Percentiles rank a stretch among this genome's conserved stretches.
Conservation (phyloP, 768 basidiomycete genomes). For the Leccinum imitatum region DNA sequence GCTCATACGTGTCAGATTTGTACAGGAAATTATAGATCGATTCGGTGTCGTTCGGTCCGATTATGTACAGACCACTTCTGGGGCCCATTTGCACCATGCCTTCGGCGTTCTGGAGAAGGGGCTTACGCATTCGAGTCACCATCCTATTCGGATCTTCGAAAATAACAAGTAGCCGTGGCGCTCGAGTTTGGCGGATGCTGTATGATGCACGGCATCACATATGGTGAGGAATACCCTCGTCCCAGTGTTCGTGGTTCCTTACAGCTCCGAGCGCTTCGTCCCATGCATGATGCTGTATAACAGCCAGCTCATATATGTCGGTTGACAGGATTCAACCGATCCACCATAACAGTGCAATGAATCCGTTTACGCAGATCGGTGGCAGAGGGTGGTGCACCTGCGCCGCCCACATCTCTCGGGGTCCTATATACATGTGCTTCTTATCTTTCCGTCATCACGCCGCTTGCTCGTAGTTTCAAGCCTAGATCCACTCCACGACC, state of each 20-base stretch:
- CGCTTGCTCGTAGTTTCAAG: constrained; percentile 9
- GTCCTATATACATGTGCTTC: constrained; percentile 16
- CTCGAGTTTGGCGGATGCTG: neutral
- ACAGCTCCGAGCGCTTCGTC: neutral
- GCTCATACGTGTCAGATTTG: neutral
- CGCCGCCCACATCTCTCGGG: constrained; percentile 15
- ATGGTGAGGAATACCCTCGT: constrained; percentile 3
- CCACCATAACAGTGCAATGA: neutral
- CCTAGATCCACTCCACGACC: constrained; percentile 10
- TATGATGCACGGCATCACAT: neutral
- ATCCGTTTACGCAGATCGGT: neutral
- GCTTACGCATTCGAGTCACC: neutral
- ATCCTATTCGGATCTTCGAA: neutral
- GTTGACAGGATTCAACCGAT: neutral
- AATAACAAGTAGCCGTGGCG: neutral
- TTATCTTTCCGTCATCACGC: constrained; percentile 14
- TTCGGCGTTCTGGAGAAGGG: neutral
- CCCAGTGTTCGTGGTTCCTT: constrained; percentile 2
- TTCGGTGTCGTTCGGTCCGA: neutral
- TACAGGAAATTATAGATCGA: constrained; percentile 14
- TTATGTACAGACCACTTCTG: constrained; percentile 4
- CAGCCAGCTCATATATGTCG: neutral
- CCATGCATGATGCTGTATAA: constrained; percentile 9
- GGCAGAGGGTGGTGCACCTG: constrained; percentile 15
- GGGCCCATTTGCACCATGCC: neutral